These are phyloP conservation scores for Gonapodya prolifera DNA, from an alignment of 192 early-diverging fungal species.

Conservation along the genomic window DNA sequence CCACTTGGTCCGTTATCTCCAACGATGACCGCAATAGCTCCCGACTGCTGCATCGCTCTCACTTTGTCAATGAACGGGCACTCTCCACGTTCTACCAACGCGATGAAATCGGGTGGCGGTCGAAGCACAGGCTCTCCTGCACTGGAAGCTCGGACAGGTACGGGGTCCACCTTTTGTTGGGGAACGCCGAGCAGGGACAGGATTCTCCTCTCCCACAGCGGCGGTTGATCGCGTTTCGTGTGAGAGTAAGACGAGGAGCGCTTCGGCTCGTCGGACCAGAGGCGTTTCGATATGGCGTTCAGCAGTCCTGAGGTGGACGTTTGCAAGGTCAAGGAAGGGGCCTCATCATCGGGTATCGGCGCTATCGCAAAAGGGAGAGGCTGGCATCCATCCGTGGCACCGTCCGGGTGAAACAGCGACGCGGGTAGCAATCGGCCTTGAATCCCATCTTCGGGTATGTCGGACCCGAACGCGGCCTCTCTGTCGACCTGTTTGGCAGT, in stretches of 20 bases:
- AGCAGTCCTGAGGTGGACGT: background rate
- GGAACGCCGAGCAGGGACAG: background rate
- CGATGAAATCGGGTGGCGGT: constrained; percentile 44
- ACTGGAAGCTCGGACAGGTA: background rate
- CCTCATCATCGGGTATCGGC: background rate
- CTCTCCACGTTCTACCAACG: constrained; percentile 72
- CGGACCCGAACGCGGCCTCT: constrained; percentile 78
- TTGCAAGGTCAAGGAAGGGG: background rate
- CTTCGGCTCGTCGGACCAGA: background rate
- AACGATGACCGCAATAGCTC: constrained; percentile 75
- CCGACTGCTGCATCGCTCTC: constrained; percentile 73
- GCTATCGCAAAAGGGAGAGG: constrained; percentile 10
- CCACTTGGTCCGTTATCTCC: constrained; percentile 51
- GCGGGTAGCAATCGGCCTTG: constrained; percentile 49
- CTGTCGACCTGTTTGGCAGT: constrained; percentile 26
- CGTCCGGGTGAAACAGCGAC: constrained; percentile 28
- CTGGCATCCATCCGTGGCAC: constrained; percentile 46
- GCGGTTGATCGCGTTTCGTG: background rate
- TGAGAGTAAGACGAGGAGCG: background rate
- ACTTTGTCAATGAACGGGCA: constrained; percentile 89
- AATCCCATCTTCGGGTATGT: constrained; percentile 56
- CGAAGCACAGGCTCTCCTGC: background rate
- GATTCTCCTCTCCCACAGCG: background rate
- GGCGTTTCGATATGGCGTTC: background rate
- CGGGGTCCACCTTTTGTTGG: background rate